Conservation (phyloP, 768 basidiomycete genomes). For the Leccinum rimulosum region DNA sequence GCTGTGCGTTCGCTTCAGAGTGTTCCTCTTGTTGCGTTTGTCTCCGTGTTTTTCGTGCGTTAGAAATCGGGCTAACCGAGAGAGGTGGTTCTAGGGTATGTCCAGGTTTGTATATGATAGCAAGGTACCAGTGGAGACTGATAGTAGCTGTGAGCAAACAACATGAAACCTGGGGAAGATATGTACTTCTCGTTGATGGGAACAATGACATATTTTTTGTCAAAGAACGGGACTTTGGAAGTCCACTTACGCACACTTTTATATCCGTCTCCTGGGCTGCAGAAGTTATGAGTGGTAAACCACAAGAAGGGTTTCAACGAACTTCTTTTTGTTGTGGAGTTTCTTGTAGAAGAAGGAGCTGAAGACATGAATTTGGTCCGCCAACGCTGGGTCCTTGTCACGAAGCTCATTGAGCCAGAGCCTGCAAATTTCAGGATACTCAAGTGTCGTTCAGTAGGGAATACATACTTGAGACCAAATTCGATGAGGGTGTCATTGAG, state of each 20-base stretch:
- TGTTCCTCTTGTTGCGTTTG: slow-evolving; percentile 18
- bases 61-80: slow-evolving; percentile 17
- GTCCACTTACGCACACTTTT: slow-evolving; percentile 94
- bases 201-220: slow-evolving; percentile 89
- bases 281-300: slow-evolving; percentile 11
- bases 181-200: slow-evolving; percentile 96
- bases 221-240: slow-evolving; percentile 79
- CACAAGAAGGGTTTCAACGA: slow-evolving; percentile 15
- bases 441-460: neutral
- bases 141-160: slow-evolving; percentile 5
- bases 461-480: slow-evolving; percentile 84
- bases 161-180: neutral
- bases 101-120: slow-evolving; percentile 85
- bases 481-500: slow-evolving; percentile 97
- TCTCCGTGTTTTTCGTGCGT: slow-evolving; percentile 19
- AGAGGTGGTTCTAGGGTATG: slow-evolving; percentile 52
- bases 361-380: slow-evolving; percentile 82
- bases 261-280: slow-evolving; percentile 64
- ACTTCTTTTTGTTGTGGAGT: slow-evolving; percentile 63
- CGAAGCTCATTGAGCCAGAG: slow-evolving; percentile 66
- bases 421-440: slow-evolving; percentile 38
- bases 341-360: slow-evolving; percentile 99
- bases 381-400: slow-evolving; percentile 54
- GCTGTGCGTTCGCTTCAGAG: slow-evolving; percentile 3
- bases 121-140: slow-evolving; percentile 97